These are phyloP conservation scores for Leptographium galeiforme DNA, from an alignment of 2,329 filamentous ascomycete genomes.

Conservation along the genomic window DNA sequence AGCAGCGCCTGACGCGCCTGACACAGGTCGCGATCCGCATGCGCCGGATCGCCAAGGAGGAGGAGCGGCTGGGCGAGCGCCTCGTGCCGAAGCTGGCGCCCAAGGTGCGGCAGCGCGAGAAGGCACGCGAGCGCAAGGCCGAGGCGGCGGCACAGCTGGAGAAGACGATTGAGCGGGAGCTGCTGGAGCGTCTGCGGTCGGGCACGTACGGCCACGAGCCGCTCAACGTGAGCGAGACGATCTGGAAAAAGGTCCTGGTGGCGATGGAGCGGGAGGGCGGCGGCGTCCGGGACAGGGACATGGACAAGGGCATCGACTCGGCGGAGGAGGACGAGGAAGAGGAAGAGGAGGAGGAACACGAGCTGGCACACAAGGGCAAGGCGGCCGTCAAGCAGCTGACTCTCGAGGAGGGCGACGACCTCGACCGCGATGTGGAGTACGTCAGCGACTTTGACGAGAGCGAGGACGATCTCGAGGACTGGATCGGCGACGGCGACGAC, in stretches of 20 bases:
- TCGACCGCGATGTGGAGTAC: slow-evolving; percentile 75
- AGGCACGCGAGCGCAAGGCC: slow-evolving; percentile 54
- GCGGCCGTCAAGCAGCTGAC: neutral
- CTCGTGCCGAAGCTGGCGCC: slow-evolving; percentile 81
- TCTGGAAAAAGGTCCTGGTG: slow-evolving; percentile 94
- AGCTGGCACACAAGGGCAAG: slow-evolving; percentile 45
- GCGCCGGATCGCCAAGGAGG: slow-evolving; percentile 73
- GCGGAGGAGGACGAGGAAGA: slow-evolving; percentile 56
- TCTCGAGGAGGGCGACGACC: slow-evolving; percentile 59
- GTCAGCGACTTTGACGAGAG: slow-evolving; percentile 82
- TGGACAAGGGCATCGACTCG: slow-evolving; percentile 75
- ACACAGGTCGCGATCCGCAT: slow-evolving; percentile 80
- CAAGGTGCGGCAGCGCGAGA: slow-evolving; percentile 69
- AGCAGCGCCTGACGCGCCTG: slow-evolving; percentile 83
- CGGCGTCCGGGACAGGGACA: slow-evolving; percentile 69
- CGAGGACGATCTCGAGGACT: slow-evolving; percentile 73
- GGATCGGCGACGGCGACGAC: slow-evolving; percentile 66
- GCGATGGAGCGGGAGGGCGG: slow-evolving; percentile 81
- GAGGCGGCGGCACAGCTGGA: slow-evolving; percentile 86
- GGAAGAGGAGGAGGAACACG: slow-evolving; percentile 46
- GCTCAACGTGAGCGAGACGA: slow-evolving; percentile 83
- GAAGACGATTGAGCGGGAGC: slow-evolving; percentile 84
- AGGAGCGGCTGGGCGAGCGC: slow-evolving; percentile 77
- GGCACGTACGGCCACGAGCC: slow-evolving; percentile 92
- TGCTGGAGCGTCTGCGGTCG: slow-evolving; percentile 80